Percentiles rank a stretch among this genome's conserved stretches.
These are phyloP conservation scores for Xylaria telfairii DNA, from an alignment of 495 filamentous ascomycete genomes.

Conservation along the genomic window DNA sequence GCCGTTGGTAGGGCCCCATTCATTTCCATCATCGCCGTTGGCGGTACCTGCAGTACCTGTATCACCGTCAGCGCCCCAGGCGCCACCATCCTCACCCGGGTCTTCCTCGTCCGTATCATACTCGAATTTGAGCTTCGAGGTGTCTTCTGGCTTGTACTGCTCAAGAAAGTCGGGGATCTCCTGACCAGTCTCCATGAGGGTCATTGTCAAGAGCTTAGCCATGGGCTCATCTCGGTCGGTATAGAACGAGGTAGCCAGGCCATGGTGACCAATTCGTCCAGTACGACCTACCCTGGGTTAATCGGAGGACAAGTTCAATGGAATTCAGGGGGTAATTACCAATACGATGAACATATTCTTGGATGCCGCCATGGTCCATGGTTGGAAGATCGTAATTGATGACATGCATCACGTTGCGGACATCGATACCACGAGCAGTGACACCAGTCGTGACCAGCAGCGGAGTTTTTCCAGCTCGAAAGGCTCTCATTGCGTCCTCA, in stretches of 20 bases:
- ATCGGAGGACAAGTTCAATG: neutral
- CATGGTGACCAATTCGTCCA: slow-evolving; percentile 88
- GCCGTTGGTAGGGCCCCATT: slow-evolving; percentile 20
- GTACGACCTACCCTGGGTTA: slow-evolving; percentile 74
- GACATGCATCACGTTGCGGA: slow-evolving; percentile 84
- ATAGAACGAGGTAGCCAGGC: slow-evolving; percentile 89
- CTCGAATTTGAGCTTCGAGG: slow-evolving; percentile 60
- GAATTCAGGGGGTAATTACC: slow-evolving; percentile 55
- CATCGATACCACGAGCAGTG: slow-evolving; percentile 87
- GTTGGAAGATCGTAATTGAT: slow-evolving; percentile 90
- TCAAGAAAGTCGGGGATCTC: slow-evolving; percentile 82
- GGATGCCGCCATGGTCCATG: slow-evolving; percentile 76
- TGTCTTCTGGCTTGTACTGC: slow-evolving; percentile 59
- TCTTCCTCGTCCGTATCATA: slow-evolving; percentile 68
- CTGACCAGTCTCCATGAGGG: slow-evolving; percentile 80
- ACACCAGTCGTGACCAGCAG: slow-evolving; percentile 87
- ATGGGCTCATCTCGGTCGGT: slow-evolving; percentile 70
- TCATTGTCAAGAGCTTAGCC: slow-evolving; percentile 72
- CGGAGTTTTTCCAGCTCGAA: slow-evolving; percentile 73
- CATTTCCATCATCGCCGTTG: slow-evolving; percentile 19
- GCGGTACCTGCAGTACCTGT: neutral
- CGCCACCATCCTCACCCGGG: slow-evolving; percentile 37
- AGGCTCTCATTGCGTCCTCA: slow-evolving; percentile 89
- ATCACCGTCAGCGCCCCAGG: slow-evolving; percentile 28
- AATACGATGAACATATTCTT: slow-evolving; percentile 94